Evolutionary conservation across 805 yeast species (phyloP), one percentile per base, ranked within the genome.

Genomic region (Sugiyamaella smithiae): DNA sequence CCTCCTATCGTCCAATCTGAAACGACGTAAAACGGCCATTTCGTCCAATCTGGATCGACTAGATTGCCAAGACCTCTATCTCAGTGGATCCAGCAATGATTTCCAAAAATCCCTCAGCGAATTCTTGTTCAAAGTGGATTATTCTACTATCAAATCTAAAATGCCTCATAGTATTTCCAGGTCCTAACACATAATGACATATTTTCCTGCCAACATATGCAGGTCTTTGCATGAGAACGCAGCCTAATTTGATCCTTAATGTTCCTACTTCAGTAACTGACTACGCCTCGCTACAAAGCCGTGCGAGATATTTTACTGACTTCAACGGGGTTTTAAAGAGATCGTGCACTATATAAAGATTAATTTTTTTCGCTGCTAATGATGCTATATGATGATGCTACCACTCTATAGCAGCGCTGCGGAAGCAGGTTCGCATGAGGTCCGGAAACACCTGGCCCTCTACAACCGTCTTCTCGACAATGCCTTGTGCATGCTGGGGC

Each of bases 401-500:
- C 48, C 48, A 45, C 6, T 26, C 43, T n/a, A 38, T 22, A 24
- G 45, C 48, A 14, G 36, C 28, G 25, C 48, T 46, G 19, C 41
- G 43, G 31, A 58, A 58, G 52, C 74, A 69, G 49, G 71, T 71
- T 65, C 98, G 70, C 49, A 88, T 75, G 56, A 80, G 65, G 43
- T 84, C 78, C 14, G 88, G 82, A 77, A 86, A 82, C 2, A 88
- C 89, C 51, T 75, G 77, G 4, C 82, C 84, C 5, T 80, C 73
- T 14, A 85, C 58, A 31, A 93, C 74, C 8, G 95, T 82, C 57
- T 88, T 85, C 46, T 88, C 86, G 6, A 88, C 76, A 8, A 91
- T 80, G 1, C 85, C 83, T 49, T 76, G 74, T 20, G 84, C 85
- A 59, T 88, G 86, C 45, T 74, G 73, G 3, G 98, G 98, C 2